Base-by-base conservation (phyloP, 2,329 filamentous ascomycete species). In the Exophiala phaeomuriformis region DNA sequence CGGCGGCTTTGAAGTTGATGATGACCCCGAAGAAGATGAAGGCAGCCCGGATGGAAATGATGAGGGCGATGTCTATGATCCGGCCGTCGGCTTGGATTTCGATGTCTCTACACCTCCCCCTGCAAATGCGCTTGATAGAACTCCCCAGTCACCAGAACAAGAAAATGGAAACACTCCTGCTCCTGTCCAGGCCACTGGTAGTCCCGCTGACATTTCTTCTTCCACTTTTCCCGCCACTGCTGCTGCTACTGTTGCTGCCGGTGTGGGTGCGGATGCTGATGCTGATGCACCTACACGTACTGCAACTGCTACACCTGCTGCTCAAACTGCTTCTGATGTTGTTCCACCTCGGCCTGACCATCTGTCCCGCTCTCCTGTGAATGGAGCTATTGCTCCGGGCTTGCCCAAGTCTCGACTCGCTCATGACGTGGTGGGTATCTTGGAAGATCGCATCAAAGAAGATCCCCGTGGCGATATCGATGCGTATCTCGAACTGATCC, bases 381-480 rank as follows among this genome's bases (percentile, higher is more conserved):
- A 61, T 53, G 59, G 60, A 58, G 45, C 60, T 55, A 57, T 62
- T 65, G 51, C 51, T 56, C 53, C 59, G 58, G 51, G 65, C 55
- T 66, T 65, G 57, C 67, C 71, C 56, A 74, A 71, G 66, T 74
- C 78, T 62, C 79, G 83, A 58, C 72, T 85, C 59, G 82, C 85
- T 52, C 80, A 85, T 71, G 86, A 95, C 71, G 81, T 80, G 60
- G 78, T 91, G 63, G 83, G 85, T 53, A 81, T 90, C 55, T 77
- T 97, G 65, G 91, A 98, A 74, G 88, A 93, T 68, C 84, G 91
- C 66, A 86, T 97, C 68, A 85, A 86, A 67, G 88, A 96, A 66
- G 93, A 98, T 67, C 88, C 91, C 10, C 86, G 89, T 64, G 93
- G 91, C 65, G 90, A 96, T 64, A 82, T 93, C 70, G 87, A 93